Evolutionary conservation across 176 grass and related monocot species (phyloP).

Genomic region (Oryza glaberrima): DNA sequence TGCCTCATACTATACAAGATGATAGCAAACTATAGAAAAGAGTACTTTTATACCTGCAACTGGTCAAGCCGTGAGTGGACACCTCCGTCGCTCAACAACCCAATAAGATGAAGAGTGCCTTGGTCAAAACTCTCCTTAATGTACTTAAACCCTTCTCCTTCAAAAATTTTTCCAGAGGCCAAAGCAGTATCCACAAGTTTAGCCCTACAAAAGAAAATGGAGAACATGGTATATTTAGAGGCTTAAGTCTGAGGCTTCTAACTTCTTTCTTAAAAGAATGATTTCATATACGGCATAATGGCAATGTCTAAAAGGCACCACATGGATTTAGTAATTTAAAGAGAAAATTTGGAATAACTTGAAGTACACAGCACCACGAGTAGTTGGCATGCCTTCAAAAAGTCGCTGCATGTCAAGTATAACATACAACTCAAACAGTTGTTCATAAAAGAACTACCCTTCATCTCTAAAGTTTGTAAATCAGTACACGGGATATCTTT

Average conservation of each 20-base stretch:
- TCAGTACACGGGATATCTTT: neutral
- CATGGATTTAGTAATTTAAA: neutral
- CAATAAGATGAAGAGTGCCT: slow-evolving; percentile 91
- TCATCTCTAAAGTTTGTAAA: neutral
- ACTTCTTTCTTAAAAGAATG: neutral
- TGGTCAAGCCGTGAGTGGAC: slow-evolving; percentile 98
- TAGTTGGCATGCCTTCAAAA: neutral
- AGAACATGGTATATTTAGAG: neutral
- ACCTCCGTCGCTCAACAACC: slow-evolving; percentile 94
- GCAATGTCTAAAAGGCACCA: neutral
- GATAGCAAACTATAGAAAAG: neutral
- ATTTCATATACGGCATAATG: neutral
- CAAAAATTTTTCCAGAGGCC: slow-evolving; percentile 85
- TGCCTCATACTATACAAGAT: neutral
- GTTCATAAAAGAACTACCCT: neutral
- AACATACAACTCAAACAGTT: neutral
- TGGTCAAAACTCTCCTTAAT: slow-evolving; percentile 85
- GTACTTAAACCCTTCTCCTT: slow-evolving; percentile 89
- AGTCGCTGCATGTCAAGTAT: neutral
- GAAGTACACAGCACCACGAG: neutral
- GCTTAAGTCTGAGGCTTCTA: neutral
- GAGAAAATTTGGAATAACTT: neutral
- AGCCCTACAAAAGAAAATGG: slow-evolving; percentile 52
- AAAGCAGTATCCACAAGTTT: slow-evolving; percentile 93
- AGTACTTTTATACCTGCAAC: slow-evolving; percentile 63